Percentiles rank a stretch among this genome's conserved stretches.
phyloP scores from a whole-genome alignment of 2,329 filamentous ascomycete species.

The Stemphylium beticola region DNA sequence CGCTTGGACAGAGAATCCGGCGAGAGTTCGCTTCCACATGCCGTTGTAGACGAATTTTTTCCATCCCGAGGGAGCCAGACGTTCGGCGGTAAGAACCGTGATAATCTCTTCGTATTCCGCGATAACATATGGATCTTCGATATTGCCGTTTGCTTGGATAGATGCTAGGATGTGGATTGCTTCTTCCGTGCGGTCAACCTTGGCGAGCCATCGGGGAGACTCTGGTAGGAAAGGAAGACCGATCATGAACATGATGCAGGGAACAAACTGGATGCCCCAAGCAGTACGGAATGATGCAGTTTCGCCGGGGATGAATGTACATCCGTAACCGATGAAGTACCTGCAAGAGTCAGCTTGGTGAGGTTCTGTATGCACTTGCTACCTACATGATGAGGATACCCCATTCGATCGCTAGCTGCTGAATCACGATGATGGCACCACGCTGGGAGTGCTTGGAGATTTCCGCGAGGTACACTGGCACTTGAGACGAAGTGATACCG shows the following conservation, averaged over 20 bases:
- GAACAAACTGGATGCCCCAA: slow-evolving; percentile 49
- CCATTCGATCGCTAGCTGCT: slow-evolving; percentile 78
- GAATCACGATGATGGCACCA: slow-evolving; percentile 71
- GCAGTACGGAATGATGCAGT: slow-evolving; percentile 42
- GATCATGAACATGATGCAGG: slow-evolving; percentile 50
- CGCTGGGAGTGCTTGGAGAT: slow-evolving; percentile 65
- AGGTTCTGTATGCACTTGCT: not conserved
- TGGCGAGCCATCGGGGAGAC: slow-evolving; percentile 54
- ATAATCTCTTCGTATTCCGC: slow-evolving; percentile 75
- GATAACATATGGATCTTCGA: slow-evolving; percentile 67
- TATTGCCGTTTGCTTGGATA: slow-evolving; percentile 63
- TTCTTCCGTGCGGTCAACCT: slow-evolving; percentile 55
- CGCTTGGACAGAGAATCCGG: slow-evolving; percentile 75
- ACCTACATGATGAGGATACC: slow-evolving; percentile 52
- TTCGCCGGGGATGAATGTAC: slow-evolving; percentile 41
- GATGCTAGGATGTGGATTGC: slow-evolving; percentile 50
- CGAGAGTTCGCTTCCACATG: slow-evolving; percentile 75
- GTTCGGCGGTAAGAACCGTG: slow-evolving; percentile 75
- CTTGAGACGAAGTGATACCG: slow-evolving; percentile 74
- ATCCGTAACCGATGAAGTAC: slow-evolving; percentile 46
- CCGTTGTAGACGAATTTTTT: slow-evolving; percentile 73
- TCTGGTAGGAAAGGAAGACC: slow-evolving; percentile 59
- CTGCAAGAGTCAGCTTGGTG: slow-evolving; percentile 35
- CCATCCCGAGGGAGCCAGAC: slow-evolving; percentile 71
- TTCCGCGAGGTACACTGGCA: slow-evolving; percentile 72